Percentiles rank a stretch among this genome's conserved stretches.
Evolutionary conservation across 495 filamentous ascomycete species (phyloP).

Genomic region (Daldinia loculata): DNA sequence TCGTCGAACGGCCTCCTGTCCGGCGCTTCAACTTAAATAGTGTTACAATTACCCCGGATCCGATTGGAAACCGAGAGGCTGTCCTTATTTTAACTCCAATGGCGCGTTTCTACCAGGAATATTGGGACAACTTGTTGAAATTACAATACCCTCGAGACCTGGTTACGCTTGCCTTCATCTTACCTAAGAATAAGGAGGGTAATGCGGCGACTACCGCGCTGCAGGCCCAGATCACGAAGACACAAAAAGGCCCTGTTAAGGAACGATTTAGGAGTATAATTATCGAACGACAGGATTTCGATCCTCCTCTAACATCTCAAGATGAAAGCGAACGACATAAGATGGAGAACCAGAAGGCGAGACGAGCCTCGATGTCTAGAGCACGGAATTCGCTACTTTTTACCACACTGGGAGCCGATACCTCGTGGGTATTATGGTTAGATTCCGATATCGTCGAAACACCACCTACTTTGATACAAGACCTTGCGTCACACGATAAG

Average conservation of each 20-base stretch:
- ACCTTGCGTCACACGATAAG: constrained; percentile 85
- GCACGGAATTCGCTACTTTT: constrained; percentile 94
- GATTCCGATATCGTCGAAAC: constrained; percentile 94
- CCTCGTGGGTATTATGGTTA: constrained; percentile 96
- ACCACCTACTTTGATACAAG: constrained; percentile 85
- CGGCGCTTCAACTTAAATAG: constrained; percentile 94
- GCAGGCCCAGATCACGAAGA: constrained; percentile 83
- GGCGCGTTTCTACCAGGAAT: constrained; percentile 88
- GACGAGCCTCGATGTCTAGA: constrained; percentile 88
- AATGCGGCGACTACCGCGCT: constrained; percentile 81
- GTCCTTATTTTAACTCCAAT: constrained; percentile 93
- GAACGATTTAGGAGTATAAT: constrained; percentile 89
- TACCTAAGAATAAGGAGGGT: constrained; percentile 89
- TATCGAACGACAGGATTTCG: constrained; percentile 95
- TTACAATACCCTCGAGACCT: constrained; percentile 91
- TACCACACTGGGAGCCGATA: constrained; percentile 93
- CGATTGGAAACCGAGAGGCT: constrained; percentile 80
- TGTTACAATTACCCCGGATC: constrained; percentile 79
- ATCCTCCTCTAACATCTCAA: constrained; percentile 80
- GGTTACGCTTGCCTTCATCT: constrained; percentile 95
- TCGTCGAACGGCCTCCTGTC: constrained; percentile 79
- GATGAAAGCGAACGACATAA: constrained; percentile 90
- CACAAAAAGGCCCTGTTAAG: constrained; percentile 79
- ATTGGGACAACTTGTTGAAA: constrained; percentile 93
- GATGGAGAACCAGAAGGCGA: constrained; percentile 82